Evolutionary conservation across 139 green algal species (phyloP), one percentile per base, ranked within the genome.

Genomic region (Tetradesmus obliquus): DNA sequence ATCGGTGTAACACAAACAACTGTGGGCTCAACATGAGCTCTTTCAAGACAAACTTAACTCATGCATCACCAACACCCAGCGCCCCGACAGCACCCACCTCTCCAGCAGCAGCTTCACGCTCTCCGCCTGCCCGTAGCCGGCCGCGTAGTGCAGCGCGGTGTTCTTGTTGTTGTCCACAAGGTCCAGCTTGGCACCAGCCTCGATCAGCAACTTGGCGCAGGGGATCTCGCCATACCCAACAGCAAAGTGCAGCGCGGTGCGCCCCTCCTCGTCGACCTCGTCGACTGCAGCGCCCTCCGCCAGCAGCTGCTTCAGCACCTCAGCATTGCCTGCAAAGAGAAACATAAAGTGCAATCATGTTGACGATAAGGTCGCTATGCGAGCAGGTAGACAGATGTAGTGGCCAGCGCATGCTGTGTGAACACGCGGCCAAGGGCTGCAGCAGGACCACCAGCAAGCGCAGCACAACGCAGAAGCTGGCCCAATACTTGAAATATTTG

Each of bases 191-290:
- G 98, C 98, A 24, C 57, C 84, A 32, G 62, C 55, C 57, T 97
- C 96, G 22, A 99, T 93, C 79, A 99, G 95, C 74, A 94, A 92
- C 93, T 97, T 94, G 76, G 89, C 92, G 92, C 97, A 98, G 58
- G 95, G 95, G 15, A 98, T 83, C 96, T 99, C 97, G 19, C 96
- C 97, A 90, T 99, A 99, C 1, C 90, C 86, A 32, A 82, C 66
- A 74, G 86, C 97, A 95, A 99, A 99, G 94, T 99, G 98, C 87
- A 99, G 96, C 7, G 97, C 97, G 8, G 98, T 99, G 84, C 98
- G 96, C 5, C 98, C 98, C 95, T 99, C 97, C 81, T 97, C 96
- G 91, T 99, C 98, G 85, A 95, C 94, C 90, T 98, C 96, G 92
- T 99, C 96, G n/a, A 95, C 93, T 82, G 98, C 94, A 1, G 93